Percentiles rank a stretch among this genome's conserved stretches.
Evolutionary conservation across 1,284 basidiomycete genomes (phyloP).

Genomic region (Tilletia walkeri): DNA sequence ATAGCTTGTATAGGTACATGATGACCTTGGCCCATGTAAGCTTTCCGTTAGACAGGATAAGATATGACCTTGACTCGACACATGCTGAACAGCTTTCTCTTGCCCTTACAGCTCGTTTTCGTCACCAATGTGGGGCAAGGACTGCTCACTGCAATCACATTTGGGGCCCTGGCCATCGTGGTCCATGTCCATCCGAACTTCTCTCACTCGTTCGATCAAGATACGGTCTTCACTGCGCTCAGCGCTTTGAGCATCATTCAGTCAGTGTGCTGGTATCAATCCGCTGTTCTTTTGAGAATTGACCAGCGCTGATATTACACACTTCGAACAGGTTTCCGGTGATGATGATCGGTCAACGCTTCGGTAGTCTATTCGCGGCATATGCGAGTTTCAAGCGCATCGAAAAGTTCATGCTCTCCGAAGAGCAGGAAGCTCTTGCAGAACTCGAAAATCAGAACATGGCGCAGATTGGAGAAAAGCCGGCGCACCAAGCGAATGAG

Average conservation of each 20-base stretch:
- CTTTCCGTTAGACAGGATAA: background rate
- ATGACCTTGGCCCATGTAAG: background rate
- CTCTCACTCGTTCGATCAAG: slow-evolving; percentile 34
- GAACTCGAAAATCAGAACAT: background rate
- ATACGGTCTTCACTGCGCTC: slow-evolving; percentile 43
- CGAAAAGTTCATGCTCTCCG: slow-evolving; percentile 31
- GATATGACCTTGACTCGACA: too few relatives aligned
- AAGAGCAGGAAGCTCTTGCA: slow-evolving; percentile 21
- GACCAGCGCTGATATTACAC: too few relatives aligned
- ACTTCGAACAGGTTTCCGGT: slow-evolving; percentile 30
- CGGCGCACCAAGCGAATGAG: background rate
- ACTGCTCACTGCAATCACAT: slow-evolving; percentile 30
- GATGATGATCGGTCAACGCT: slow-evolving; percentile 41
- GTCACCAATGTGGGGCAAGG: slow-evolving; percentile 30
- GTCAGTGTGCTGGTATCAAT: background rate
- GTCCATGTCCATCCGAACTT: slow-evolving; percentile 24
- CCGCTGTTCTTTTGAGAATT: too few relatives aligned
- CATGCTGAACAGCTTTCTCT: too few relatives aligned
- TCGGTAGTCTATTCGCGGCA: slow-evolving; percentile 38
- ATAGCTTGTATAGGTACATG: slow-evolving; percentile 1
- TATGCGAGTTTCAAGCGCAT: slow-evolving; percentile 40
- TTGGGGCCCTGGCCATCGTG: slow-evolving; percentile 36
- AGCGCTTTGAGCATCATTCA: slow-evolving; percentile 35
- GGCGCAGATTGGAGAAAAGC: background rate
- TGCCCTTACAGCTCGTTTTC: background rate